Percentiles rank a stretch among this genome's conserved stretches.
phyloP scores from a whole-genome alignment of 495 filamentous ascomycete genomes.

The Hypoxylon fuscum region DNA sequence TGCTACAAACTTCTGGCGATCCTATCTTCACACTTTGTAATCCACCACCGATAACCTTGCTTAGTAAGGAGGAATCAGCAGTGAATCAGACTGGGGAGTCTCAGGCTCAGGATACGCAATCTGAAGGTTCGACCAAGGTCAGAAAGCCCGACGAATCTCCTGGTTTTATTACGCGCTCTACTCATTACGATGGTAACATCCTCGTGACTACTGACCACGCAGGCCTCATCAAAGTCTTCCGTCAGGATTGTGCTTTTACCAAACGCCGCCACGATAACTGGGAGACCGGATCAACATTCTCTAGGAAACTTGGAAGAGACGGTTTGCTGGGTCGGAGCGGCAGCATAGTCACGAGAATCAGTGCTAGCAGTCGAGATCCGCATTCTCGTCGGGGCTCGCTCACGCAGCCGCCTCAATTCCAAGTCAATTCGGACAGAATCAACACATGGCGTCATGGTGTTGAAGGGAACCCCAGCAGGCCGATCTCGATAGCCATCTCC shows the following conservation, averaged over 20 bases:
- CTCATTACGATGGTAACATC: slow-evolving; percentile 87
- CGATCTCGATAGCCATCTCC: slow-evolving; percentile 43
- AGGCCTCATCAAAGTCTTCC: slow-evolving; percentile 90
- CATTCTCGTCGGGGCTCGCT: slow-evolving; percentile 66
- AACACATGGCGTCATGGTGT: slow-evolving; percentile 89
- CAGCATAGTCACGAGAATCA: slow-evolving; percentile 65
- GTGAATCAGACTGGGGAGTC: slow-evolving; percentile 45
- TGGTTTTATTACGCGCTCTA: slow-evolving; percentile 75
- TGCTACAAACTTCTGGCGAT: slow-evolving; percentile 82
- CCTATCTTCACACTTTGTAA: slow-evolving; percentile 97
- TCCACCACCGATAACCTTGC: slow-evolving; percentile 86
- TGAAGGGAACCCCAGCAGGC: slow-evolving; percentile 50
- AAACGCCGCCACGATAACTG: slow-evolving; percentile 68
- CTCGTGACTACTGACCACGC: slow-evolving; percentile 90
- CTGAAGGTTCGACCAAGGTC: slow-evolving; percentile 44
- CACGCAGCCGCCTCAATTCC: slow-evolving; percentile 46
- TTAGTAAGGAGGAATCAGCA: slow-evolving; percentile 72
- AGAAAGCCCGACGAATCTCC: slow-evolving; percentile 60
- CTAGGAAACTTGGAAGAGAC: slow-evolving; percentile 67
- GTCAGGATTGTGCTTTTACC: slow-evolving; percentile 84
- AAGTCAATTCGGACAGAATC: slow-evolving; percentile 82
- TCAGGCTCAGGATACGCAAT: slow-evolving; percentile 45
- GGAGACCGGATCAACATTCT: slow-evolving; percentile 80
- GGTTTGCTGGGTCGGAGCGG: slow-evolving; percentile 69
- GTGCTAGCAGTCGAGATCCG: slow-evolving; percentile 57